These are phyloP conservation scores for Aspergillus pseudoviridinutans DNA, from an alignment of 2,329 filamentous ascomycete genomes.

Conservation along the genomic window DNA sequence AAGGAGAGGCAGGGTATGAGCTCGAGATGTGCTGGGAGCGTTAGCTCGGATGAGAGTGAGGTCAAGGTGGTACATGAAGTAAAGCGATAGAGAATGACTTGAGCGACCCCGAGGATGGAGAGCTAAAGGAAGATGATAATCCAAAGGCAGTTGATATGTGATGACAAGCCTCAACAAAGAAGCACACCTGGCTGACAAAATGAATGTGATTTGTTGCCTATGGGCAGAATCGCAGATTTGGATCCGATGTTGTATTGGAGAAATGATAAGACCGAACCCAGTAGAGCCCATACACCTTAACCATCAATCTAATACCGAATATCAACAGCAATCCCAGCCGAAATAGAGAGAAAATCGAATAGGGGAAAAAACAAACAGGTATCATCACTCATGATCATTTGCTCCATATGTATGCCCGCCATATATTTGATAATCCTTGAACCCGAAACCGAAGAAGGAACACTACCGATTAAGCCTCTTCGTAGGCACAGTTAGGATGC, in stretches of 20 bases:
- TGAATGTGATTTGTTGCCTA: background rate
- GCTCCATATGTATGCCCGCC: constrained; percentile 20
- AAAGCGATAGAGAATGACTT: background rate
- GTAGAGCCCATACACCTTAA: background rate
- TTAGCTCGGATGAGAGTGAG: background rate
- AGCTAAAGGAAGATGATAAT: no score
- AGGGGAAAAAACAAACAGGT: constrained; percentile 16
- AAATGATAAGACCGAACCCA: background rate
- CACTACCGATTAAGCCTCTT: constrained; percentile 42
- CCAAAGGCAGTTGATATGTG: no score
- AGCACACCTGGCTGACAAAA: background rate
- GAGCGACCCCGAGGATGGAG: no score
- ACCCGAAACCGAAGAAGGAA: constrained; percentile 8
- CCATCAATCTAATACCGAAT: constrained; percentile 1
- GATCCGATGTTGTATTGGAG: background rate
- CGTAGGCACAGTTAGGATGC: constrained; percentile 89
- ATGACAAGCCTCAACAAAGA: background rate
- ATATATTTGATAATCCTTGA: constrained; percentile 11
- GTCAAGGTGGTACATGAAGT: no score
- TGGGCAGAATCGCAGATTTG: background rate
- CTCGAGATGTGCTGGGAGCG: background rate
- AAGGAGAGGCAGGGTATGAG: background rate
- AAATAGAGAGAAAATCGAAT: constrained; percentile 1
- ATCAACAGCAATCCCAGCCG: constrained; percentile 1
- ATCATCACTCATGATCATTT: constrained; percentile 32